phyloP scores from a whole-genome alignment of 192 early-diverging fungal genomes.

The Entomortierella parvispora region DNA sequence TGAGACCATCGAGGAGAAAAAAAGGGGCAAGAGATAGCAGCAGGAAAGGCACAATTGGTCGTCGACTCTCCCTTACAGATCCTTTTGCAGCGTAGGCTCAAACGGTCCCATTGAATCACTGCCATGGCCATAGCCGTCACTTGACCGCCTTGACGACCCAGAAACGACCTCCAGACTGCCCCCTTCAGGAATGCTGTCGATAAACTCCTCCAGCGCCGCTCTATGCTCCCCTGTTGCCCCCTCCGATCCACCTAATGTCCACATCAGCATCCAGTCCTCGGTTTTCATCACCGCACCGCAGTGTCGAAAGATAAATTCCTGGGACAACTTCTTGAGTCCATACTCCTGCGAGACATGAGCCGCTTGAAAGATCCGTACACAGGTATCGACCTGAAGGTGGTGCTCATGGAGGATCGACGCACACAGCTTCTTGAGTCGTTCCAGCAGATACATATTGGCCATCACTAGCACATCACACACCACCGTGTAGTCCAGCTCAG shows the following conservation, averaged over 20 bases:
- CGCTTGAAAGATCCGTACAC: conserved; percentile 61
- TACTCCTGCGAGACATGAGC: conserved; percentile 62
- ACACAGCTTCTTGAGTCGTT: conserved; percentile 67
- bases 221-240: conserved; percentile 40
- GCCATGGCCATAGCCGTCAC: conserved; percentile 19
- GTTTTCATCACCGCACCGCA: conserved; percentile 65
- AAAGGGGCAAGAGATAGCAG: too few relatives aligned
- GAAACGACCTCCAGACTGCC: conserved; percentile 54
- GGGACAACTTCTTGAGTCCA: conserved; percentile 59
- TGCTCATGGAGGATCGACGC: conserved; percentile 56
- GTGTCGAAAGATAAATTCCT: conserved; percentile 63
- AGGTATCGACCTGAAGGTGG: conserved; percentile 62
- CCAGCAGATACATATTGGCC: conserved; percentile 66
- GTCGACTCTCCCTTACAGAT: background rate
- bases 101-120: conserved; percentile 16
- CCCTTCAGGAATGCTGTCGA: conserved; percentile 62
- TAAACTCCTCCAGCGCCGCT: conserved; percentile 51
- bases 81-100: conserved; percentile 38
- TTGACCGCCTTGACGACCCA: conserved; percentile 4
- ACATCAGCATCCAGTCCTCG: conserved; percentile 57
- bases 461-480: conserved; percentile 65
- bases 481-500: conserved; percentile 47
- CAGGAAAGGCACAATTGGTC: background rate
- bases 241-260: conserved; percentile 20
- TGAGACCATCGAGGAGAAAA: too few relatives aligned